phyloP scores from a whole-genome alignment of 2,329 filamentous ascomycete genomes.

The Aspergillus jensenii region DNA sequence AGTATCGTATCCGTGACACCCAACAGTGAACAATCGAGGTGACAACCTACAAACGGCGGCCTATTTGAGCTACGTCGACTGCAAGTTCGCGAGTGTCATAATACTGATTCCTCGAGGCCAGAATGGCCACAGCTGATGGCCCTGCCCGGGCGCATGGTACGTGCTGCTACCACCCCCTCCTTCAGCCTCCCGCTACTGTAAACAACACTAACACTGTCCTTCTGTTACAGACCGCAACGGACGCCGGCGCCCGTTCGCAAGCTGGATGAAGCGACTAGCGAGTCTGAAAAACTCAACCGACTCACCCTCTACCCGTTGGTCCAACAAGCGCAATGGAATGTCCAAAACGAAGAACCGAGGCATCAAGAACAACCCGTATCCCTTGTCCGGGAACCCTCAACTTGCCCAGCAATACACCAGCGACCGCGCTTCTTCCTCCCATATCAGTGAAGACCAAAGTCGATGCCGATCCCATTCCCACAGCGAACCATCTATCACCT shows the following conservation, averaged over 20 bases:
- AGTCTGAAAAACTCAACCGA: conserved; percentile 77
- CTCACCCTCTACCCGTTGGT: conserved; percentile 37
- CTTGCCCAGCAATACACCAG: conserved; percentile 41
- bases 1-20: not conserved
- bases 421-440: conserved; percentile 46
- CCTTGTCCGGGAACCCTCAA: conserved; percentile 67
- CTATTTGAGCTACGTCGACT: not conserved
- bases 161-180: conserved; percentile 13
- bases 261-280: conserved; percentile 90
- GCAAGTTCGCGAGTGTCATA: not conserved
- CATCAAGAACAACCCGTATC: conserved; percentile 84
- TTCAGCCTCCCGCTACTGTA: not conserved
- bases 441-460: conserved; percentile 53
- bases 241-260: conserved; percentile 82
- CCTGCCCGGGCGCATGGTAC: conserved; percentile 48
- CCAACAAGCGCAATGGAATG: conserved; percentile 37
- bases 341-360: conserved; percentile 58
- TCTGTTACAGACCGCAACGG: conserved; percentile 62
- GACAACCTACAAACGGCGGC: not conserved
- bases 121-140: conserved; percentile 35
- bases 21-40: not conserved
- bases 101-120: conserved; percentile 2
- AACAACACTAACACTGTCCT: conserved; percentile 24
- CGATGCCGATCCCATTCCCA: conserved; percentile 51
- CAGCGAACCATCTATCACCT: conserved; percentile 61